Base-by-base conservation (phyloP, 352 stramenopile genomes). In the Pythium dissimile region DNA sequence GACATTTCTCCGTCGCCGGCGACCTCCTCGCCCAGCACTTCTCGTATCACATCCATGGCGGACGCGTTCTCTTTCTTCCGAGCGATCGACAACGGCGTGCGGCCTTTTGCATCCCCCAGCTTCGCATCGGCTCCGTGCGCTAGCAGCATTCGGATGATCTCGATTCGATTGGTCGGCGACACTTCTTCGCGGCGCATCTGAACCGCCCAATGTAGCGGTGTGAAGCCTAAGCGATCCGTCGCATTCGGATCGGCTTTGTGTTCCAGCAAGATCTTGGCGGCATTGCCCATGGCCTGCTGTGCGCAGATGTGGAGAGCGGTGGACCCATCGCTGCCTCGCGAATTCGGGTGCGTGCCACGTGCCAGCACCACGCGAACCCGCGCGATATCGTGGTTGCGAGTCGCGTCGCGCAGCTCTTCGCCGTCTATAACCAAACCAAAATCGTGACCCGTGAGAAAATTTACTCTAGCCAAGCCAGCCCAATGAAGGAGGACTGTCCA, bases 231-330 rank as follows among this genome's bases (percentile, higher is more conserved):
- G 4, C 73, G 64, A 61, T 91, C 80, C 5, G 43, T 42, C 15
- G 77, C 50, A 45, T 92, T 91, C 3, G 75, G 66, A 45, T 91
- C 71, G n/a, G 82, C 80, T 38, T 72, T 67, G 49, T 84, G 65
- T 46, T 83, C 76, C 9, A 94, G 69, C 45, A 94, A 68, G 26
- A 81, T 50, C 20, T 83, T 73, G 1, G 78, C 81, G 1, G 73
- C 75, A 16, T 69, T 70, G 47, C 71, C 59, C 49, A 90, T 75
- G 2, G 84, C 82, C 68, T 94, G 84, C 46, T 94, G 82, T 0
- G 62, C 80, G 52, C 82, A 92, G 38, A 94, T 80, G 41, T 94
- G 82, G n/a, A 94, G 58, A 7, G 84, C 72, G 6, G 82, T 90
- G 9, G 73, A 72, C 27, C 84, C 80, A 59, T 92, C 84, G 9